Conservation (phyloP, 179 eudicot genomes). For the Spinacia oleracea region DNA sequence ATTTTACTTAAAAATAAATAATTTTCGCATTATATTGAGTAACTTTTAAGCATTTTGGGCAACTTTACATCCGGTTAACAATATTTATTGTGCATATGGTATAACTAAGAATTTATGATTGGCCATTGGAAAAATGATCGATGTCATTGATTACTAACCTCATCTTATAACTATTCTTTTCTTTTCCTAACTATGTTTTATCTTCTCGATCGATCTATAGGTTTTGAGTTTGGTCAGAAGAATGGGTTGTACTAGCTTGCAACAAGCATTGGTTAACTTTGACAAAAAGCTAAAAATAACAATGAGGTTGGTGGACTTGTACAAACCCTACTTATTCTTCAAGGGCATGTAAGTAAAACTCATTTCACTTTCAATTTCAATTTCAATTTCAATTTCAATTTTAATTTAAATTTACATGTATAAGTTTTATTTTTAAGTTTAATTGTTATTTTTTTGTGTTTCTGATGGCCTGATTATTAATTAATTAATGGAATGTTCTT, state of each 20-base stretch:
- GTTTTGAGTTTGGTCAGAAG: conserved; percentile 1
- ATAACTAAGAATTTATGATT: no score
- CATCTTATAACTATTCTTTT: background rate
- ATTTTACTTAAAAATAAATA: no score
- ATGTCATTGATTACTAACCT: no score
- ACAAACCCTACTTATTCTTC: conserved; percentile 26
- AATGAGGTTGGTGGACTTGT: conserved; percentile 19
- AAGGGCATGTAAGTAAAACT: conserved; percentile 23
- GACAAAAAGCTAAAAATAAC: conserved; percentile 19
- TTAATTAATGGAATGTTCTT: background rate
- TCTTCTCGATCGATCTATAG: background rate
- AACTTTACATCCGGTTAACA: no score
- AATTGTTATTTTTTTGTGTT: background rate
- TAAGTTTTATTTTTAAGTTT: background rate
- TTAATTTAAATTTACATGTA: no score
- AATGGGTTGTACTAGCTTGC: conserved; percentile 16
- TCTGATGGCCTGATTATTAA: no score
- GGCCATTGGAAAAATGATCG: no score
- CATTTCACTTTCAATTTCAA: background rate
- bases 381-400: background rate
- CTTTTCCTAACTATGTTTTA: no score
- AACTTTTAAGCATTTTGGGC: no score
- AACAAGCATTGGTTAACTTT: conserved; percentile 4
- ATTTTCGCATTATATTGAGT: no score
- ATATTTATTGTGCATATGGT: no score